A percentile compares a stretch with the other conserved stretches of the same genome.
phyloP scores from a whole-genome alignment of 1,139 yeast genomes.

The Eremothecium cymbalariae region DNA sequence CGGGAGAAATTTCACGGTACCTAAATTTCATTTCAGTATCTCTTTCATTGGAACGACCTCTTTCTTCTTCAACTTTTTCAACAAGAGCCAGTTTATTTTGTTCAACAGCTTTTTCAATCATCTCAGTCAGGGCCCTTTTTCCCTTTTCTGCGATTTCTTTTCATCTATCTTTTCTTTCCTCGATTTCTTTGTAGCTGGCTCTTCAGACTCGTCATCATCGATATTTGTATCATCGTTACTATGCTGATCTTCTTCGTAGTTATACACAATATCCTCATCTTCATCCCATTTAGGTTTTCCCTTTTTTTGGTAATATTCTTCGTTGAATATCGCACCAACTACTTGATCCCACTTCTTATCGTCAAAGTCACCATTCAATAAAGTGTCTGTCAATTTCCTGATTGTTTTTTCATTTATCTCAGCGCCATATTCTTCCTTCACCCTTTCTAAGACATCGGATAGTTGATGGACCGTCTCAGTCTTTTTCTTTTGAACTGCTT shows the following conservation, averaged over 20 bases:
- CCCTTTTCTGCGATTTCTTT: constrained; percentile 55
- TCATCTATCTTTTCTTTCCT: constrained; percentile 46
- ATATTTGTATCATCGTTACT: constrained; percentile 16
- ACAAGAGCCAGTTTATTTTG: constrained; percentile 41
- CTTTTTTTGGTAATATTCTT: constrained; percentile 61
- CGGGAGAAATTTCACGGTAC: constrained; percentile 94
- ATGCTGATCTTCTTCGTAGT: constrained; percentile 21
- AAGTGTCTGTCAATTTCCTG: constrained; percentile 56
- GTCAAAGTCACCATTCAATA: constrained; percentile 82
- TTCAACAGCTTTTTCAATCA: constrained; percentile 68
- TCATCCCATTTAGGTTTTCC: constrained; percentile 51
- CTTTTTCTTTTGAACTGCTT: constrained; percentile 62
- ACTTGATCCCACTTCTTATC: constrained; percentile 87
- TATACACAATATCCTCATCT: constrained; percentile 41
- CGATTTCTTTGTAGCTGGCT: constrained; percentile 33
- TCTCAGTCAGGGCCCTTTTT: constrained; percentile 49
- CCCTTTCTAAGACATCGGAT: constrained; percentile 63
- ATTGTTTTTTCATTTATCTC: constrained; percentile 56
- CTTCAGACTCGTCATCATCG: constrained; percentile 22
- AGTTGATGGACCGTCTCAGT: constrained; percentile 69
- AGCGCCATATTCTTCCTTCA: constrained; percentile 78
- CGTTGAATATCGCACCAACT: constrained; percentile 79
- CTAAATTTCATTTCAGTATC: constrained; percentile 50
- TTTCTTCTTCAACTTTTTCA: constrained; percentile 56
- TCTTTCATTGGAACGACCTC: constrained; percentile 36